phyloP scores from a whole-genome alignment of 768 basidiomycete species.

The Rhodotorula diobovata region DNA sequence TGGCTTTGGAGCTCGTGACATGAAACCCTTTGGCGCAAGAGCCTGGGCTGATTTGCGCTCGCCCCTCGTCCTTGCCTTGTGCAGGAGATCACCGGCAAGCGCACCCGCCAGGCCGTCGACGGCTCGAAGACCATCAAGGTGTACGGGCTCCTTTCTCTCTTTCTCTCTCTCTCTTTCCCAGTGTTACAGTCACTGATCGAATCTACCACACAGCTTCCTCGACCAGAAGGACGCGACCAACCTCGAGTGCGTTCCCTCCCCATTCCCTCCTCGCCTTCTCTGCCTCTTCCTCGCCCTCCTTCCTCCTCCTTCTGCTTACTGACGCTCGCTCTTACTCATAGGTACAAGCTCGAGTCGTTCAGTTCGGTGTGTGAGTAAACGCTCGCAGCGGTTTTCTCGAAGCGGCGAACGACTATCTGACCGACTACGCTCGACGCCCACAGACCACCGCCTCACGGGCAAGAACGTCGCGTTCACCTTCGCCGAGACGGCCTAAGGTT shows the following conservation, averaged over 20 bases:
- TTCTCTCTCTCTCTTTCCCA: background rate
- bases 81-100: constrained; percentile 86
- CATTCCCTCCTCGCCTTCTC: too few relatives aligned
- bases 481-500: constrained; percentile 22
- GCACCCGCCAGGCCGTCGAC: constrained; percentile 86
- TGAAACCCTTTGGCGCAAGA: constrained; percentile 5
- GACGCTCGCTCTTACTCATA: too few relatives aligned
- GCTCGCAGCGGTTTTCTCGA: too few relatives aligned
- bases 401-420: too few relatives aligned
- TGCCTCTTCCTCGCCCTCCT: too few relatives aligned
- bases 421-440: too few relatives aligned
- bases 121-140: constrained; percentile 96
- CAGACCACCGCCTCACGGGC: constrained; percentile 70
- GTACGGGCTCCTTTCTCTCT: constrained; percentile 55
- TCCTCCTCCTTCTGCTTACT: too few relatives aligned
- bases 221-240: constrained; percentile 97
- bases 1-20: constrained; percentile 31
- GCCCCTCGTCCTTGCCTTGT: background rate
- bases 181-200: background rate
- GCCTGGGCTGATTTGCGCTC: constrained; percentile 38
- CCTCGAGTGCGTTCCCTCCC: constrained; percentile 58
- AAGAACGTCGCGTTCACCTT: constrained; percentile 59
- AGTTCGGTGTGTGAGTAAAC: constrained; percentile 64
- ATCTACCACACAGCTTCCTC: constrained; percentile 63
- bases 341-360: constrained; percentile 98